Evolutionary conservation across 2,329 filamentous ascomycete genomes (phyloP), one percentile per base, ranked within the genome.

Genomic region (Trichoderma pleuroti): DNA sequence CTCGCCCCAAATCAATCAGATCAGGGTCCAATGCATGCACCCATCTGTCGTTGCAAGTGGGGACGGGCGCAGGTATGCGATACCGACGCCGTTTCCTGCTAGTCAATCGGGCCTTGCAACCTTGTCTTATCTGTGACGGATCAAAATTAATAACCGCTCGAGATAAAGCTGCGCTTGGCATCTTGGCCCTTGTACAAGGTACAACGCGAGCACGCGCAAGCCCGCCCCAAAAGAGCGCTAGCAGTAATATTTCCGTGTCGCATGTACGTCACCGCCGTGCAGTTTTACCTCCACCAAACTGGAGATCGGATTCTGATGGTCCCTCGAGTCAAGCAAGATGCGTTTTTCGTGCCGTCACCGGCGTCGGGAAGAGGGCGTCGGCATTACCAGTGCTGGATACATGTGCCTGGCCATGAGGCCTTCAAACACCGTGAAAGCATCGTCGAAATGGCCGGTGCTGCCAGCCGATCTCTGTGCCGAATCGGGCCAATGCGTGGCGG

Each of bases 71-170:
- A 60, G 28, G 57, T 26, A 36, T 46, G 57, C 59, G 59, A 30
- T 64, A 54, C 60, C 62, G 66, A 30, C 60, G 69, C 69, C 57
- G 42, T 70, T 56, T 57, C 52, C 52, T 71, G 68, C 68, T 65
- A 70, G 69, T 67, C 39, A 71, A 71, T 71, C 69, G 69, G 69
- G 62, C 69, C 69, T 56, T 71, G 69, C 49, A 71, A 46, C 69
- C 69, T 39, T 32, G 69, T n/a, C 69, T 71, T 71, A 71, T 71
- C 69, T 66, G 54, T 71, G 69, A 71, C 69, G 69, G 69, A 71
- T 66, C 69, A 54, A 71, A 66, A 71, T 71, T 71, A 71, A 67
- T 67, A 71, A 71, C 69, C 18, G 36, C 39, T 54, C 28, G 62
- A 71, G 69, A 71, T 71, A 71, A 59, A 61, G 28, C 63, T 62